phyloP scores from a whole-genome alignment of 805 yeast species.

The Cyberlindnera nakhonratchasimensis region DNA sequence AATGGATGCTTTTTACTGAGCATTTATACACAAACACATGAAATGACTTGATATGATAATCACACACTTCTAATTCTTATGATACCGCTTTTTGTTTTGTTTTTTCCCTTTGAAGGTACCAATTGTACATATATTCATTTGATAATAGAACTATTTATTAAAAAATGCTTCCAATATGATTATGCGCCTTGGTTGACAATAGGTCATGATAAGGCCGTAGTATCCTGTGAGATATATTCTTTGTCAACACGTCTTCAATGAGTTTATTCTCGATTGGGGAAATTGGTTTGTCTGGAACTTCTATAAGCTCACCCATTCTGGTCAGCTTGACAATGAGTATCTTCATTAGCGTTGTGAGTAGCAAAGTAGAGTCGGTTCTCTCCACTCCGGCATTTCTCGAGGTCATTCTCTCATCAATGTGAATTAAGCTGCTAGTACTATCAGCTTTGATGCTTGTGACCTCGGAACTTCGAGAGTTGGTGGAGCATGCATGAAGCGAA shows the following conservation, averaged over 20 bases:
- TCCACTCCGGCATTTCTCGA: not conserved
- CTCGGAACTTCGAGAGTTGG: not conserved
- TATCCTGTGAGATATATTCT: constrained; percentile 21
- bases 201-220: constrained; percentile 24
- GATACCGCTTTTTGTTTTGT: not conserved
- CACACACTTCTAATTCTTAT: not conserved
- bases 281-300: not conserved
- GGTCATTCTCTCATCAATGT: not conserved
- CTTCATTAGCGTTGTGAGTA: constrained; percentile 18
- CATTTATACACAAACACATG: not conserved
- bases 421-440: no score
- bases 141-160: constrained; percentile 1
- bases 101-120: no score
- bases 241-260: constrained; percentile 21
- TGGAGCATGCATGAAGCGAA: not conserved
- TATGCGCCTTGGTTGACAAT: constrained; percentile 11
- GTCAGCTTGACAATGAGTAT: constrained; percentile 19
- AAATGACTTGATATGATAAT: not conserved
- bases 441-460: constrained; percentile 1
- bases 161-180: constrained; percentile 12
- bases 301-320: constrained; percentile 8
- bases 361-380: constrained; percentile 16
- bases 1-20: constrained; percentile 19
- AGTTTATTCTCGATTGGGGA: constrained; percentile 16
- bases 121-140: no score